Evolutionary conservation across 768 basidiomycete species (phyloP).

Genomic region (Xerocomellus intermedius): DNA sequence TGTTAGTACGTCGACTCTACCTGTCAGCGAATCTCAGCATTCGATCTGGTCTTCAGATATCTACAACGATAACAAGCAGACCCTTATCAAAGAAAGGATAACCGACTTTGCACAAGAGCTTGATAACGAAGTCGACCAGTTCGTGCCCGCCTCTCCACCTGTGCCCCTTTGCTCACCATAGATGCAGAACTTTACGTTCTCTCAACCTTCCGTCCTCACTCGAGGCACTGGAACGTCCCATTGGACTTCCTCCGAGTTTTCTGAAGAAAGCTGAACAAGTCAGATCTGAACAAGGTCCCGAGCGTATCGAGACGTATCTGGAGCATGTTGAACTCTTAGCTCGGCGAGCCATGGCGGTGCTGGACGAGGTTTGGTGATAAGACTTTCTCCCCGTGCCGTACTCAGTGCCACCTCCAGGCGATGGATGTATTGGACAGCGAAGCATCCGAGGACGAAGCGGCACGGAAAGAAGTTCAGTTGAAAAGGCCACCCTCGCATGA

Average conservation of each 20-base stretch:
- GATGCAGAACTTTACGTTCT: slow-evolving; percentile 56
- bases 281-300: slow-evolving; percentile 70
- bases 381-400: not conserved
- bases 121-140: slow-evolving; percentile 63
- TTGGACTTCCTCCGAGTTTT: slow-evolving; percentile 86
- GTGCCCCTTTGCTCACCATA: slow-evolving; percentile 3
- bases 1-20: slow-evolving; percentile 56
- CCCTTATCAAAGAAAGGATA: slow-evolving; percentile 68
- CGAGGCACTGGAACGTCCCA: slow-evolving; percentile 83
- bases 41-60: slow-evolving; percentile 51
- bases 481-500: slow-evolving; percentile 69
- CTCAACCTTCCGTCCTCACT: slow-evolving; percentile 83
- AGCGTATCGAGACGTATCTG: slow-evolving; percentile 66
- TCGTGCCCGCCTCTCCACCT: slow-evolving; percentile 21
- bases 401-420: slow-evolving; percentile 47
- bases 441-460: slow-evolving; percentile 78
- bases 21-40: not conserved
- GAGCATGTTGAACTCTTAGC: slow-evolving; percentile 71
- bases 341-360: slow-evolving; percentile 52
- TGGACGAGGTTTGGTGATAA: slow-evolving; percentile 66
- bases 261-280: slow-evolving; percentile 85
- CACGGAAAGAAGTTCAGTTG: slow-evolving; percentile 49
- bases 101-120: slow-evolving; percentile 57
- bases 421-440: slow-evolving; percentile 91
- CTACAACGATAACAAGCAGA: slow-evolving; percentile 79